Conservation (phyloP, 306 rosid genomes). For the Malus asiatica region DNA sequence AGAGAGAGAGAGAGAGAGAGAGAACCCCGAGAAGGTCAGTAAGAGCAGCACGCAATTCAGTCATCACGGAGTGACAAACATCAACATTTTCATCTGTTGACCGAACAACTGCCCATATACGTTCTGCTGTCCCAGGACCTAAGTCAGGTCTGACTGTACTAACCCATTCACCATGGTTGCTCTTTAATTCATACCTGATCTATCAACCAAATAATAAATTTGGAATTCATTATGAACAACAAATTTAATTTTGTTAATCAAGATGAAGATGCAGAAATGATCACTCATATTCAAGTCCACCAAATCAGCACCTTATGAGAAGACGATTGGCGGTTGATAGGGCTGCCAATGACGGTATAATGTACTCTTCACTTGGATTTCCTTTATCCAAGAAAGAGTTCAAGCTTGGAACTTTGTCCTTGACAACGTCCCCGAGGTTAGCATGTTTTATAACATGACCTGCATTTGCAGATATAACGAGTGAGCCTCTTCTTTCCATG, state of each 20-base stretch:
- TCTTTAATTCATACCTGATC: slow-evolving; percentile 72
- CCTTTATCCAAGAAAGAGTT: slow-evolving; percentile 44
- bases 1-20: not conserved
- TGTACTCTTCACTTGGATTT: slow-evolving; percentile 34
- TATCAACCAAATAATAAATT: slow-evolving; percentile 3
- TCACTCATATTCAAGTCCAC: not conserved
- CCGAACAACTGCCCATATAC: slow-evolving; percentile 48
- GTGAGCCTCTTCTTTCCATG: not conserved
- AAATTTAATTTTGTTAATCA: not conserved
- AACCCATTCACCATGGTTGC: slow-evolving; percentile 77
- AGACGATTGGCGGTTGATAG: slow-evolving; percentile 62
- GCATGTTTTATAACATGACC: slow-evolving; percentile 55
- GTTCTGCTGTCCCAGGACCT: slow-evolving; percentile 79
- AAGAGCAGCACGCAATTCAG: slow-evolving; percentile 58
- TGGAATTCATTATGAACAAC: not conserved
- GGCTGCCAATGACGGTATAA: slow-evolving; percentile 75
- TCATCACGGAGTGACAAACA: slow-evolving; percentile 38
- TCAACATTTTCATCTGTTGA: slow-evolving; percentile 46
- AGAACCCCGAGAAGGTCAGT: slow-evolving; percentile 75
- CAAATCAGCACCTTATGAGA: slow-evolving; percentile 53
- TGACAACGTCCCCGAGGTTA: slow-evolving; percentile 60
- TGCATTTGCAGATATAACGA: slow-evolving; percentile 23
- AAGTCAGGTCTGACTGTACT: slow-evolving; percentile 52
- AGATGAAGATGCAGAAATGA: not conserved
- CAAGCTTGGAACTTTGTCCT: slow-evolving; percentile 61